A percentile compares a stretch with the other conserved stretches of the same genome.
Evolutionary conservation across 2,329 filamentous ascomycete species (phyloP).

Genomic region (Aspergillus felis): DNA sequence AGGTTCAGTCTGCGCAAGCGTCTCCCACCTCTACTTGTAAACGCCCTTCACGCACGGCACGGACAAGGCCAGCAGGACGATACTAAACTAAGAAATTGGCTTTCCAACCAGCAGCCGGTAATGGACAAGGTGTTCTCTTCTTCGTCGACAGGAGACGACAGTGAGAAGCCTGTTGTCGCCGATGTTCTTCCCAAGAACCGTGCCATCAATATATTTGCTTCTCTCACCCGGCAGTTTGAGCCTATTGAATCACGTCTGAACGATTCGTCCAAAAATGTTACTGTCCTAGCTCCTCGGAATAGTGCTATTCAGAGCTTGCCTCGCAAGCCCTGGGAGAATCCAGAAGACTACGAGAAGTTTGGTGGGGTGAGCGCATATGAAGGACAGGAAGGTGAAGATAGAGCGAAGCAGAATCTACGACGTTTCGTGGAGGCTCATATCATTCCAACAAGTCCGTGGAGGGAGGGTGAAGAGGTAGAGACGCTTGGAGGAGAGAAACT

Average conservation of each 20-base stretch:
- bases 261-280: slow-evolving; percentile 65
- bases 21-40: slow-evolving; percentile 15
- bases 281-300: slow-evolving; percentile 84
- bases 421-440: slow-evolving; percentile 85
- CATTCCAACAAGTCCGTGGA: slow-evolving; percentile 71
- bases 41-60: slow-evolving; percentile 15
- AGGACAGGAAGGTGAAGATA: slow-evolving; percentile 67
- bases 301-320: slow-evolving; percentile 72
- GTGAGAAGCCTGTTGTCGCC: slow-evolving; percentile 62
- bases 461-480: slow-evolving; percentile 60
- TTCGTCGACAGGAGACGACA: slow-evolving; percentile 22
- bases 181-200: slow-evolving; percentile 80
- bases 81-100: slow-evolving; percentile 16
- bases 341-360: slow-evolving; percentile 64
- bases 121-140: slow-evolving; percentile 24
- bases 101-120: slow-evolving; percentile 20
- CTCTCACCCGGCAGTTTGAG: slow-evolving; percentile 71
- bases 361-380: slow-evolving; percentile 68
- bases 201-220: slow-evolving; percentile 78
- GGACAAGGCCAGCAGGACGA: slow-evolving; percentile 9
- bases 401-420: slow-evolving; percentile 71
- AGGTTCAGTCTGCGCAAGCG: slow-evolving; percentile 16
- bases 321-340: slow-evolving; percentile 69
- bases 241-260: slow-evolving; percentile 66
- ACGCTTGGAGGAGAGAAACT: slow-evolving; percentile 67